These are phyloP conservation scores for Rubia tinctorum DNA, from an alignment of 305 asterid species.

Conservation along the genomic window DNA sequence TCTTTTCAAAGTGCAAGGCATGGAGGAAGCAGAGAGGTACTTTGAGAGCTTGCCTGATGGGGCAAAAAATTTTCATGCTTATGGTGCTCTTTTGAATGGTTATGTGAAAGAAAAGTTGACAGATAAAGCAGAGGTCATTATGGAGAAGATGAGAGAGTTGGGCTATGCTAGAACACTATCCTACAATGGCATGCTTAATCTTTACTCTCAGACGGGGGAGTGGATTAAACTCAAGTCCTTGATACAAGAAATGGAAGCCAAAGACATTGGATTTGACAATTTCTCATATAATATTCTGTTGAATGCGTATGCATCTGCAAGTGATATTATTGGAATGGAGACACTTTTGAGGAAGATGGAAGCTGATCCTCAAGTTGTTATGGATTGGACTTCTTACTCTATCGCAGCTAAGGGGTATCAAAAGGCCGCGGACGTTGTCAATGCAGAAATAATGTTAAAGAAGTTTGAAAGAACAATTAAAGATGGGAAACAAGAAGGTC, in stretches of 20 bases:
- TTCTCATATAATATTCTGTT: constrained; percentile 22
- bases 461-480: constrained; percentile 21
- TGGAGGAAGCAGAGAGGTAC: constrained; percentile 31
- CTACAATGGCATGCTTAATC: constrained; percentile 28
- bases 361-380: constrained; percentile 22
- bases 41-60: constrained; percentile 22
- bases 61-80: constrained; percentile 12
- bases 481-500: background rate
- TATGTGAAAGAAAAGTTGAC: constrained; percentile 20
- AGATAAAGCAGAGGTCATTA: constrained; percentile 33
- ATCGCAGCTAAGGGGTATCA: constrained; percentile 30
- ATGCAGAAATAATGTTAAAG: constrained; percentile 19
- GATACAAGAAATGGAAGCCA: constrained; percentile 33
- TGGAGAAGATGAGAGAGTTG: constrained; percentile 31
- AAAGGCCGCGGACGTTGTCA: constrained; percentile 25
- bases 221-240: constrained; percentile 22
- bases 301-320: constrained; percentile 22
- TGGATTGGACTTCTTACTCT: constrained; percentile 24
- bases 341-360: constrained; percentile 33
- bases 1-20: constrained; percentile 27
- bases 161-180: constrained; percentile 17
- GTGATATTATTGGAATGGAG: constrained; percentile 29
- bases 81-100: constrained; percentile 33
- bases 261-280: constrained; percentile 14
- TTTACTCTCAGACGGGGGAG: constrained; percentile 23